Base-by-base conservation (phyloP, 176 grass and related monocot species). In the Alopecurus myosuroides region DNA sequence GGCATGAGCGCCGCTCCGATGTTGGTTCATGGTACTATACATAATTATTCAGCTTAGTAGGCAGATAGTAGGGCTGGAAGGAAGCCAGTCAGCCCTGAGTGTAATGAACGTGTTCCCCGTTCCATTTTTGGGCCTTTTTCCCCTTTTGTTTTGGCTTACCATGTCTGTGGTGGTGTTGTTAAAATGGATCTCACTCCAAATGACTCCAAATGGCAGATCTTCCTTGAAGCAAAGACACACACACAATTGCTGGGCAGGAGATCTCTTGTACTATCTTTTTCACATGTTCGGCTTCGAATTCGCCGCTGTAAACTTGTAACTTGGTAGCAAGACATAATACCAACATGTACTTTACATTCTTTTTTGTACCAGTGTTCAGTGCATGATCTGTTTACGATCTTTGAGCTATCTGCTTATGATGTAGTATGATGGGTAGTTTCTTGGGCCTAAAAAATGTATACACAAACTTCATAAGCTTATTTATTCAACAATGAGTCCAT, bases 41-140 rank as follows among this genome's bases (percentile, higher is more conserved):
- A 92, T 36, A 83, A 60, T 82, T 79, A 60, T 82, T 79, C 74
- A 86, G 76, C 67, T 83, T 75, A 74, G 84, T 76, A 68, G 90
- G 78, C 82, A 72, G 79, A 75, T 86, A 78, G 68, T 70, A 86
- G 86, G 87, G 89, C 85, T 81, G 85, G 67, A 89, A 94, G 85
- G 67, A 89, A 94, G 85, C 73, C 83, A 79, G 85, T 67, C 83
- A 82, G 84, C 75, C 85, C 86, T 88, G 68, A 46, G 65, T 80
- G 81, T 67, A 85, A 85, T 77, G 83, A 85, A 85, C 82, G 68
- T 85, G 68, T 85, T 81, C 79, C 37, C 42, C 75, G 75, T 80
- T 84, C 85, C 89, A 89, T 66, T 89, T 89, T 89, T 84, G 81
- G 87, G 11, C 48, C 26, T 58, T 44, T 35, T 35, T 82, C 67